Evolutionary conservation across 768 basidiomycete genomes (phyloP), one percentile per base, ranked within the genome.

Genomic region (Hygrophoropsis aurantiaca): DNA sequence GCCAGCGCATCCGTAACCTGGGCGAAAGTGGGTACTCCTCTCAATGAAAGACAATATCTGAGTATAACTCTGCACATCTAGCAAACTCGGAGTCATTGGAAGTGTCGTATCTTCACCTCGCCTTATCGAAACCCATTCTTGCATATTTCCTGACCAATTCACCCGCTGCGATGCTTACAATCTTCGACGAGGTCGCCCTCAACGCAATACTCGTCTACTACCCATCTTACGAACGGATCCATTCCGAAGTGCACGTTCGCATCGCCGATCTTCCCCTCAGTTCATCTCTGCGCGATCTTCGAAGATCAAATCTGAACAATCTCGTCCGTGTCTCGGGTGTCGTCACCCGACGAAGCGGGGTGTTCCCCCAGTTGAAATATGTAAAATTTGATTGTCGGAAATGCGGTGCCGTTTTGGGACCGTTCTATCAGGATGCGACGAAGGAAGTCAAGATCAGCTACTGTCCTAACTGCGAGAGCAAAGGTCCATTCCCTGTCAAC

Each of bases 281-380:
- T 50, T 85, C 85, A 19, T 91, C 97, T 5, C 79, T 99, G 27
- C 90, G 97, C 42, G 95, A 98, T 60, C 82, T 99, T 27, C 87
- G 97, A 21, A 86, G 97, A 40, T 78, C 82, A 33, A 87, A 98
- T 61, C 78, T 98, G 40, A 97, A 98, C 73, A 93, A 90, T 54
- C 85, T 99, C 35, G 94, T 99, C 25, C 87, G 97, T 30, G 89
- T 99, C 6, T 82, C 87, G 7, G 97, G 97, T 11, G 97, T 99
- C 15, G 97, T 99, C 37, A 99, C 97, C 1, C 76, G 97, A 48
- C 79, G 97, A 32, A 92, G 85, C 8, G 95, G 97, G 9, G 94
- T 99, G 9, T 98, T 98, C 69, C 97, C 97, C n/a, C 97, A 99
- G 66, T 74, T 99, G 50, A 98, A 99, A 72, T 97, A 97, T 60